A percentile compares a stretch with the other conserved stretches of the same genome.
phyloP scores from a whole-genome alignment of 306 rosid genomes.

The Ammopiptanthus mongolicus region DNA sequence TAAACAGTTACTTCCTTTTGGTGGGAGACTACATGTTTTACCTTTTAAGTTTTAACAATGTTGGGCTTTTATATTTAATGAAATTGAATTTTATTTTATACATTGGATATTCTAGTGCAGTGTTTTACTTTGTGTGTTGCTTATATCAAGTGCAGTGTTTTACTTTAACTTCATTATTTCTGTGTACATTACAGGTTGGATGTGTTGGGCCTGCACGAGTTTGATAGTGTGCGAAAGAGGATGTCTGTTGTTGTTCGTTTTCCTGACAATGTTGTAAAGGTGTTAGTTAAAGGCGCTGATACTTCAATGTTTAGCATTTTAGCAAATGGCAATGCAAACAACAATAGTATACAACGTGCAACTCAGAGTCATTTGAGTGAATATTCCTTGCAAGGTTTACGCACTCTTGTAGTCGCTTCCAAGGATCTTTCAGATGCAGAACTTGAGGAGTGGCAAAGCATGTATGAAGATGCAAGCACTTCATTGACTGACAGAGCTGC shows the following conservation, averaged over 20 bases:
- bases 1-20: slow-evolving; percentile 33
- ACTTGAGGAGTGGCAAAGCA: slow-evolving; percentile 63
- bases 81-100: background rate
- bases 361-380: slow-evolving; percentile 61
- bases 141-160: background rate
- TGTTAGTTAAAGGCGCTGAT: slow-evolving; percentile 23
- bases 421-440: slow-evolving; percentile 59
- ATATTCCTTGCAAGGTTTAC: slow-evolving; percentile 67
- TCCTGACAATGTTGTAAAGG: slow-evolving; percentile 19
- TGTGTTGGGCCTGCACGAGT: slow-evolving; percentile 82
- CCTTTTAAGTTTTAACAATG: background rate
- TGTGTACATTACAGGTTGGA: slow-evolving; percentile 56
- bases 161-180: background rate
- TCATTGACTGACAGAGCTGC: slow-evolving; percentile 58
- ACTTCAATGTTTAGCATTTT: slow-evolving; percentile 53
- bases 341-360: slow-evolving; percentile 14
- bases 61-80: background rate
- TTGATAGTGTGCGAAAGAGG: slow-evolving; percentile 82
- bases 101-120: background rate
- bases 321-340: slow-evolving; percentile 24
- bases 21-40: background rate
- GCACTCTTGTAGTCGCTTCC: slow-evolving; percentile 76
- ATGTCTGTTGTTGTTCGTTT: slow-evolving; percentile 29
- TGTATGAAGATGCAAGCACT: slow-evolving; percentile 80
- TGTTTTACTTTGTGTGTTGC: background rate